Conservation (phyloP, 1,284 basidiomycete species). For the Rhodotorula mucilaginosa region DNA sequence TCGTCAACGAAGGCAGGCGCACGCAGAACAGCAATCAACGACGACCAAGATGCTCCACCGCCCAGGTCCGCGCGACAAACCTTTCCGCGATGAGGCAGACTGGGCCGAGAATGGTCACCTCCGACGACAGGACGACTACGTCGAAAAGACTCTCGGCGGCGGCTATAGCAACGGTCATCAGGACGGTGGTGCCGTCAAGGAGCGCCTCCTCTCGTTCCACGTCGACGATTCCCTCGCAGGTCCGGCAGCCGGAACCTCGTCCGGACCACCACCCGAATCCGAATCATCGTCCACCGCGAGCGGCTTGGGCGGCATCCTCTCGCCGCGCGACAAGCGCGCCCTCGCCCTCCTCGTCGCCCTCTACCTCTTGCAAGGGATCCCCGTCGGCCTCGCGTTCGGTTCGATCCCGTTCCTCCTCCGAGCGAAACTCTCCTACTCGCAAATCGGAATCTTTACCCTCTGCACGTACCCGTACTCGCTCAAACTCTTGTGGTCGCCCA, state of each 20-base stretch:
- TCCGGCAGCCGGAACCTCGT: neutral
- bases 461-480: constrained; percentile 95
- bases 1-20: too few relatives aligned
- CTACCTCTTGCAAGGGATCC: constrained; percentile 92
- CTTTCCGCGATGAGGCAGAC: neutral
- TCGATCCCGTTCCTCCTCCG: constrained; percentile 95
- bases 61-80: neutral
- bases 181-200: neutral
- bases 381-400: constrained; percentile 71
- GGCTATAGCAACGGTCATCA: neutral
- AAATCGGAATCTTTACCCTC: constrained; percentile 90
- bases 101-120: neutral
- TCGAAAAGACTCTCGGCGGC: too few relatives aligned
- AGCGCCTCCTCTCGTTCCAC: neutral
- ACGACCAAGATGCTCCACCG: neutral
- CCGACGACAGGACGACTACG: neutral
- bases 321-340: constrained; percentile 66
- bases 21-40: too few relatives aligned
- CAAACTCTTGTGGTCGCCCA: constrained; percentile 95
- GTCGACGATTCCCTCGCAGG: neutral
- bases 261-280: neutral
- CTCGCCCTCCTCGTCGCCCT: constrained; percentile 83
- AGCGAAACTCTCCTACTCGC: constrained; percentile 91
- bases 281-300: neutral
- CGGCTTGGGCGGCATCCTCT: constrained; percentile 9